Evolutionary conservation across 2,329 filamentous ascomycete species (phyloP).

Genomic region (Fusarium sp.): DNA sequence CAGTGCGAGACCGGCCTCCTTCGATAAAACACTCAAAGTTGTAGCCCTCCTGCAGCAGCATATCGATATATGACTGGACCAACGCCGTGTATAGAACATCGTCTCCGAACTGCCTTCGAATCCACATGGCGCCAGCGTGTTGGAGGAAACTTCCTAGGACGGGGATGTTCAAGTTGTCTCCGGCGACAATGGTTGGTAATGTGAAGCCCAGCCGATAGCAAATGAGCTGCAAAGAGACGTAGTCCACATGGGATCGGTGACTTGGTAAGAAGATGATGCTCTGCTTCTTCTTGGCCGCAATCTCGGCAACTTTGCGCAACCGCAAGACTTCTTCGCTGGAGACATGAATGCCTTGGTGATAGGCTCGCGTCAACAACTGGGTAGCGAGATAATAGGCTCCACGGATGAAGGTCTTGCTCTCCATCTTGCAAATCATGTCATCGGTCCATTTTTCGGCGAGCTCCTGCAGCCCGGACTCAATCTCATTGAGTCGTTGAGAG

Average conservation of each 20-base stretch:
- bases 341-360: slow-evolving; percentile 97
- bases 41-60: slow-evolving; percentile 87
- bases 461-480: slow-evolving; percentile 80
- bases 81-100: slow-evolving; percentile 90
- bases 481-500: slow-evolving; percentile 68
- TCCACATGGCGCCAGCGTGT: slow-evolving; percentile 98
- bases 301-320: slow-evolving; percentile 82
- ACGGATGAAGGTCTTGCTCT: slow-evolving; percentile 91
- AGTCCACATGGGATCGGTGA: slow-evolving; percentile 95
- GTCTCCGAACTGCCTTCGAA: slow-evolving; percentile 90
- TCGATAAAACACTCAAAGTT: slow-evolving; percentile 99
- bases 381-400: slow-evolving; percentile 91
- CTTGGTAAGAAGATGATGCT: slow-evolving; percentile 96
- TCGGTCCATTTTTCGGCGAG: slow-evolving; percentile 90
- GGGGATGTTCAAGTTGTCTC: slow-evolving; percentile 96
- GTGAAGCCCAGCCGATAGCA: slow-evolving; percentile 93
- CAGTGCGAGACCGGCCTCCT: slow-evolving; percentile 90
- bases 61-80: slow-evolving; percentile 97
- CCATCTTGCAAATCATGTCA: slow-evolving; percentile 99
- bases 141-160: slow-evolving; percentile 91
- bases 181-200: slow-evolving; percentile 90
- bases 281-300: slow-evolving; percentile 87
- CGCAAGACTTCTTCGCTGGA: slow-evolving; percentile 93
- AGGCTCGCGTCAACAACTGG: slow-evolving; percentile 90
- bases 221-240: slow-evolving; percentile 93